Evolutionary conservation across 148 eudicot species (phyloP), one percentile per base, ranked within the genome.

Genomic region (Rhododendron mucronatum): DNA sequence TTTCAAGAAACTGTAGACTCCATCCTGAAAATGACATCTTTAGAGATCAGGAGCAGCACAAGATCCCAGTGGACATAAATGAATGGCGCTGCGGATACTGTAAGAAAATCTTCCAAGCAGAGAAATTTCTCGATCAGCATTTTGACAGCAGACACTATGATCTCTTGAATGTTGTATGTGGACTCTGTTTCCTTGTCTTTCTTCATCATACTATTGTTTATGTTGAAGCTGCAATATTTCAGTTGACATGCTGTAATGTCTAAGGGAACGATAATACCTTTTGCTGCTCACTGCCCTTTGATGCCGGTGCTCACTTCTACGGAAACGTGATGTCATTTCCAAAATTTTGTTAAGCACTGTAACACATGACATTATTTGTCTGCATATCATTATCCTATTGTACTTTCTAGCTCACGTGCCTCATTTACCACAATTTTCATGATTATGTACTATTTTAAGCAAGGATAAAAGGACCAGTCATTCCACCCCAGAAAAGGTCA

Each of bases 71-170:
- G 44, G 98, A 95, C 87, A 82, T 88, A 44, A 94, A 91, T 88
- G 97, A 96, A 88, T 96, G 98, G 98, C 92, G 90, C 47, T 96
- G 99, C 87, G 98, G 97, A 71, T 95, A 96, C 86, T 96, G 99
- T 83, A 96, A 93, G 90, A 95, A 96, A 93, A 87, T 84, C 81
- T 96, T 95, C 84, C 87, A 89, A 50, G 89, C 97, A 53, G 98
- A 96, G 87, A 92, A 90, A 82, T 92, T 82, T 89, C 88, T 95
- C 85, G 98, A 96, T 87, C 93, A 92, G 88, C 98, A 95, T 91
- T 92, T 93, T 81, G 98, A 94, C 90, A 92, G 83, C 90, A 88
- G 96, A 84, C 98, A 96, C 89, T 84, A 83, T 63, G 90, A 95
- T 90, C 93, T 96, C 86, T 91, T 96, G 26, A 92, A 96, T 86